Base-by-base conservation (phyloP, 106 monocot species). In the Allium sativum region DNA sequence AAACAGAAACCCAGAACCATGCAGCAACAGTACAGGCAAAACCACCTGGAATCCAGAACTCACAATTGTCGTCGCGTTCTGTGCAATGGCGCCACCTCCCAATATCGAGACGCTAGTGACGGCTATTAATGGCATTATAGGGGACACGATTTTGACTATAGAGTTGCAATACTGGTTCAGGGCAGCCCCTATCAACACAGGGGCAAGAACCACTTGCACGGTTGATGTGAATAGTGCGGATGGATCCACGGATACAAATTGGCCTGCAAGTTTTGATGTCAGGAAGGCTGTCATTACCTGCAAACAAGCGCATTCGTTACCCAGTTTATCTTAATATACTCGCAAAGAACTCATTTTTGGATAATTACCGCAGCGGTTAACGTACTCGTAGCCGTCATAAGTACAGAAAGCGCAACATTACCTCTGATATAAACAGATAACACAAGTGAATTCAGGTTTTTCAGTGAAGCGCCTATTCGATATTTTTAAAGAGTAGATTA, bases 341-440 rank as follows among this genome's bases (percentile, higher is more conserved):
- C 0, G 5, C 2, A 31, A 31, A 31, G 2, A 31, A 31, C 4
- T 0, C 31, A 31, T 31, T 31, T 31, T 31, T 31, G 31, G 31
- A 31, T 31, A 31, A 31, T 60, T 90, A 90, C 95, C 73, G 75
- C 90, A 14, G 95, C 78, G 50, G 90, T 62, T 16, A 91, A 74
- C n/a, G 90, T 96, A 77, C 95, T 96, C 55, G 71, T 62, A 22
- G 90, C 90, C 40, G 95, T 91, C 90, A 96, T 96, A 65, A 96
- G 65, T 18, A 96, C 95, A 17, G 90, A 96, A 58, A 96, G 79
- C 6, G 90, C 95, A 6, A 96, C 90, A 78, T 87, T 96, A 77
- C 90, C 90, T 56, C 88, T 88, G 72, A 55, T 67, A 75, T 18
- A 63, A 44, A 75, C 40, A 17, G 45, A 78, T 31, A 31, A 31